phyloP scores from a whole-genome alignment of 257 asterid genomes.

The Lycium ferocissimum region DNA sequence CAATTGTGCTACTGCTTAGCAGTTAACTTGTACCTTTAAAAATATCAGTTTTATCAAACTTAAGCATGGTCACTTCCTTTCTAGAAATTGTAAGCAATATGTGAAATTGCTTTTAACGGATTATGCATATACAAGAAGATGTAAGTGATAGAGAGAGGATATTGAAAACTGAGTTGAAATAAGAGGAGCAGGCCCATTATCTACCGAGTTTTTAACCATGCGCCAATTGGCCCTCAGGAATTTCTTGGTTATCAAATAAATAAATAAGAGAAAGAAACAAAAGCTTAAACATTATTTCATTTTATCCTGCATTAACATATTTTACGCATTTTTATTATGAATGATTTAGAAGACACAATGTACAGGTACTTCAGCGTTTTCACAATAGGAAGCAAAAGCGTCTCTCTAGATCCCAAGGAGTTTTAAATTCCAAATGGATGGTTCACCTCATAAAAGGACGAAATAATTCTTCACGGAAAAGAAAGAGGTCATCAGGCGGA shows the following conservation, averaged over 20 bases:
- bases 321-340: background rate
- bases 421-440: slow-evolving; percentile 45
- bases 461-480: slow-evolving; percentile 51
- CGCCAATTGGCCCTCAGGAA: background rate
- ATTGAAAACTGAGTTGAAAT: background rate
- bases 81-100: background rate
- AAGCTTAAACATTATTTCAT: background rate
- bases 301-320: background rate
- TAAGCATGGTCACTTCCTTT: background rate
- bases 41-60: background rate
- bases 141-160: background rate
- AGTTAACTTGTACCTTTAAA: background rate
- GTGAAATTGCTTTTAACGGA: background rate
- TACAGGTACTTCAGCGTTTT: slow-evolving; percentile 59
- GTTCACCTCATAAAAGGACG: slow-evolving; percentile 39
- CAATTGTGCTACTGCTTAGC: background rate
- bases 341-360: too few relatives aligned
- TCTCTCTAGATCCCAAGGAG: slow-evolving; percentile 51
- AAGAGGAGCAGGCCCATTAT: background rate
- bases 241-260: background rate
- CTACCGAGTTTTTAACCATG: background rate
- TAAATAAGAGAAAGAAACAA: background rate
- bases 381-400: slow-evolving; percentile 61
- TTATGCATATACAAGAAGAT: background rate
- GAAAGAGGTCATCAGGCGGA: slow-evolving; percentile 50